Percentiles rank a stretch among this genome's conserved stretches.
These are phyloP conservation scores for Aspergillus sergii DNA, from an alignment of 2,329 filamentous ascomycete genomes.

Conservation along the genomic window DNA sequence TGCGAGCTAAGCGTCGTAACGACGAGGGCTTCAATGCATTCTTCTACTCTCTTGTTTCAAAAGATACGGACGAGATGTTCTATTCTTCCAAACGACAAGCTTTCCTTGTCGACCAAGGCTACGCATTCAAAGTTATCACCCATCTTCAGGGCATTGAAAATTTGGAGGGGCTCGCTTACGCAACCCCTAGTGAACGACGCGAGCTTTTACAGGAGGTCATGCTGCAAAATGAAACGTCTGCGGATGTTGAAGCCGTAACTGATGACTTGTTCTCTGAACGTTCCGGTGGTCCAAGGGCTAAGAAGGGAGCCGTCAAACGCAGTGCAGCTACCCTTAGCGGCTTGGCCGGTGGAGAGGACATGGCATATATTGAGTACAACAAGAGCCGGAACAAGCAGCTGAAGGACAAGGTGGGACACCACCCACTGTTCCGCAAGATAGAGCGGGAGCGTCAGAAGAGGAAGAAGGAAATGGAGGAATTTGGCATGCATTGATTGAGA, in stretches of 20 bases:
- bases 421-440: conserved; percentile 68
- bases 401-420: conserved; percentile 63
- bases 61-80: conserved; percentile 97
- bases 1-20: conserved; percentile 91
- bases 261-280: conserved; percentile 68
- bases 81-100: conserved; percentile 96
- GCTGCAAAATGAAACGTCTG: conserved; percentile 77
- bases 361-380: conserved; percentile 92
- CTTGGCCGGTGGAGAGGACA: conserved; percentile 87
- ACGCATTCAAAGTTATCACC: conserved; percentile 98
- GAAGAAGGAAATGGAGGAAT: conserved; percentile 48
- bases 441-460: conserved; percentile 63
- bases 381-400: conserved; percentile 69
- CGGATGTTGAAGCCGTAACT: conserved; percentile 69
- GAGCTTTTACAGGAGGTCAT: conserved; percentile 88
- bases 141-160: conserved; percentile 89
- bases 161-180: conserved; percentile 77
- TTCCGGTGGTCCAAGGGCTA: conserved; percentile 45
- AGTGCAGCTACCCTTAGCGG: conserved; percentile 85
- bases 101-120: conserved; percentile 96
- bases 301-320: conserved; percentile 67
- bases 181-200: conserved; percentile 75
- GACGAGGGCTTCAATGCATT: conserved; percentile 99
- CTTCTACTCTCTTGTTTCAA: conserved; percentile 96
- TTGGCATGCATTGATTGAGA: conserved; percentile 18